phyloP scores from a whole-genome alignment of 805 yeast genomes.

The Yamadazyma nakazawae region DNA sequence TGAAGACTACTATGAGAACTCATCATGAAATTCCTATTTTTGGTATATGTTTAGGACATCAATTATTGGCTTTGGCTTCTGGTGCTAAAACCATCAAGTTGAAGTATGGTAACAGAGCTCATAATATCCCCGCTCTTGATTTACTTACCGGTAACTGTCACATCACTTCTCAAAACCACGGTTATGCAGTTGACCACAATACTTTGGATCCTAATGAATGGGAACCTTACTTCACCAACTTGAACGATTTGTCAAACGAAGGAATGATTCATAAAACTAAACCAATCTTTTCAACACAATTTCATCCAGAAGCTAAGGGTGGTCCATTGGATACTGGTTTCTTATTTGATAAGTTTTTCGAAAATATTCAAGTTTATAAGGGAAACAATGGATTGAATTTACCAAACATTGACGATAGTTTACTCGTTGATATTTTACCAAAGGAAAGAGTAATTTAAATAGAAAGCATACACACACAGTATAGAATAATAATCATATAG shows the following conservation, averaged over 20 bases:
- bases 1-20: constrained; percentile 64
- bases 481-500: not conserved
- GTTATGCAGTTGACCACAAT: constrained; percentile 87
- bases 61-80: constrained; percentile 87
- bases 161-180: constrained; percentile 98
- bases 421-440: constrained; percentile 61
- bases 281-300: constrained; percentile 95
- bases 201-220: constrained; percentile 68
- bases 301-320: constrained; percentile 99
- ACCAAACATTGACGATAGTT: constrained; percentile 44
- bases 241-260: constrained; percentile 95
- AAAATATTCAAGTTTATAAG: constrained; percentile 57
- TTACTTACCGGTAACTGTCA: constrained; percentile 89
- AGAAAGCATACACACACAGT: not conserved
- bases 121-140: constrained; percentile 95
- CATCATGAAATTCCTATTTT: constrained; percentile 78
- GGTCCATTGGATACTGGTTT: constrained; percentile 94
- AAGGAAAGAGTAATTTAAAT: constrained; percentile 56
- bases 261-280: constrained; percentile 88
- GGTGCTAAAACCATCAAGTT: constrained; percentile 92
- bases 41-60: constrained; percentile 98
- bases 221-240: constrained; percentile 82
- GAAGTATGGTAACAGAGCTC: constrained; percentile 98
- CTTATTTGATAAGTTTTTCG: constrained; percentile 87
- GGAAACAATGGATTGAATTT: constrained; percentile 34